phyloP scores from a whole-genome alignment of 23 red algal genomes.

The Gracilaria gracilis region DNA sequence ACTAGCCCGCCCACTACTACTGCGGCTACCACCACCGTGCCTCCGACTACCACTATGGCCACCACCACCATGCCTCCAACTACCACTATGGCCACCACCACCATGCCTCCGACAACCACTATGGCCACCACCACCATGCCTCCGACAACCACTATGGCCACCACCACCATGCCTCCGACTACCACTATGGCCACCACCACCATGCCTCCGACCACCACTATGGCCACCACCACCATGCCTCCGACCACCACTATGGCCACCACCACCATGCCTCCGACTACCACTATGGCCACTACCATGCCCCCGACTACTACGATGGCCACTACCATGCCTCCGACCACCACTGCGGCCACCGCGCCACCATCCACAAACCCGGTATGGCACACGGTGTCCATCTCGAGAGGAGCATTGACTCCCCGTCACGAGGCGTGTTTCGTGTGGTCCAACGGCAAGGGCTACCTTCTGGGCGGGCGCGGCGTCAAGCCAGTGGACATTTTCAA shows the following conservation, averaged over 20 bases:
- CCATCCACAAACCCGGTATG: conserved; percentile 24
- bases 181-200: not conserved
- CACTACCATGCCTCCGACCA: not conserved
- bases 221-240: not conserved
- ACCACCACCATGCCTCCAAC: not conserved
- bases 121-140: not conserved
- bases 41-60: not conserved
- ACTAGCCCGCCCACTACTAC: not conserved
- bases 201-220: not conserved
- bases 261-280: not conserved
- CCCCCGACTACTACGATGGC: not conserved
- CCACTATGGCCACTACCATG: not conserved
- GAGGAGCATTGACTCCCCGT: not conserved
- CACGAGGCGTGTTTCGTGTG: conserved; percentile 77
- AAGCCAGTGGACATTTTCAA: conserved; percentile 64
- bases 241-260: not conserved
- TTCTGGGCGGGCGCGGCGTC: conserved; percentile 51
- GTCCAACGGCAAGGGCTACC: conserved; percentile 51
- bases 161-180: not conserved
- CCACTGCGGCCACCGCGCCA: no score
- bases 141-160: not conserved
- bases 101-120: not conserved
- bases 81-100: not conserved
- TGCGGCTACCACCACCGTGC: not conserved
- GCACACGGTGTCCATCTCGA: not conserved